Percentiles rank a stretch among this genome's conserved stretches.
Conservation (phyloP, 371 early-diverging fungal species). For the Rhizopus arrhizus region DNA sequence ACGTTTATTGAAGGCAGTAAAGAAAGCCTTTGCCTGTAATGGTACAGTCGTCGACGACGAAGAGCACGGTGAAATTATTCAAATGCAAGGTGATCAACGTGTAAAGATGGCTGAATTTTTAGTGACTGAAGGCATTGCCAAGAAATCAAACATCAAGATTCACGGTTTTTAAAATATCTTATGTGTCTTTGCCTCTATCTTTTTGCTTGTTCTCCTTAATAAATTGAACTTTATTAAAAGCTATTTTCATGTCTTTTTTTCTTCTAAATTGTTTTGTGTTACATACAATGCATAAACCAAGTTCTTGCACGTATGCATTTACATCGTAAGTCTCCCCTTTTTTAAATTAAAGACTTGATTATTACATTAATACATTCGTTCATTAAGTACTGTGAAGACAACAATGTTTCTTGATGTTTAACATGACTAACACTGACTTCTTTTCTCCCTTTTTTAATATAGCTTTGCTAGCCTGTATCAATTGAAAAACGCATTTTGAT, state of each 20-base stretch:
- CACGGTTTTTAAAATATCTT: slow-evolving; percentile 85
- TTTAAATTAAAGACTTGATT: too few species aligned
- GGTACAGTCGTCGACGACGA: slow-evolving; percentile 92
- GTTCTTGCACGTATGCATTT: too few species aligned
- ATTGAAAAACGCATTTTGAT: too few species aligned
- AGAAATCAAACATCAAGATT: slow-evolving; percentile 83
- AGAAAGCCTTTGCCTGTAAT: slow-evolving; percentile 95
- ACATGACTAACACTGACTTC: too few species aligned
- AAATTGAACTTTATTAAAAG: slow-evolving; percentile 1
- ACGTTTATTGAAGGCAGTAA: slow-evolving; percentile 89
- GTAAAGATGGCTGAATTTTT: slow-evolving; percentile 80
- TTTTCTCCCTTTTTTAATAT: too few species aligned
- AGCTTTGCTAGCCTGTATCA: too few species aligned
- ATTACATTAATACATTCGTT: too few species aligned
- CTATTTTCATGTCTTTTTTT: background rate
- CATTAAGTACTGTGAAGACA: too few species aligned
- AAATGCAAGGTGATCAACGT: slow-evolving; percentile 96
- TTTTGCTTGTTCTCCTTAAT: slow-evolving; percentile 1
- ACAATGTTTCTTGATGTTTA: too few species aligned
- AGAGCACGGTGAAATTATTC: slow-evolving; percentile 88
- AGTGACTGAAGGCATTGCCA: slow-evolving; percentile 71
- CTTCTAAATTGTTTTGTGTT: background rate
- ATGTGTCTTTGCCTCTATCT: background rate
- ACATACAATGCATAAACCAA: background rate
- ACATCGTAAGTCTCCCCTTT: too few species aligned